Evolutionary conservation across 176 grass and related monocot genomes (phyloP), one percentile per base, ranked within the genome.

Genomic region (Musa acuminata): DNA sequence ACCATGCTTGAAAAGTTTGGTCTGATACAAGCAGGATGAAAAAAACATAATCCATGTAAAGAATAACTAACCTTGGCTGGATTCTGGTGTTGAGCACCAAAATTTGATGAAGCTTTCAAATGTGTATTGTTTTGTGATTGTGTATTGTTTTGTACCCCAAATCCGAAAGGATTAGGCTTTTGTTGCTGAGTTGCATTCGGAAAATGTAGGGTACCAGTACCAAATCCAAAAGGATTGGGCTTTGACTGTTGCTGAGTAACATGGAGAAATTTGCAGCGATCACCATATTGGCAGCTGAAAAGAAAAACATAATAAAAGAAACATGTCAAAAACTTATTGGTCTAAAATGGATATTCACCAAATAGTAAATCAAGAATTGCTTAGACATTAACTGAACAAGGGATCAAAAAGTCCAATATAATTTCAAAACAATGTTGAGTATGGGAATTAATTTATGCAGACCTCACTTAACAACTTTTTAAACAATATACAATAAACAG

Each of bases 251-350:
- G 84, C 43, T 82, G 87, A 79, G 82, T 83, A 17, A 62, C 73
- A 80, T 98, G 94, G 73, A 77, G 72, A 73, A 75, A 98, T 83
- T 80, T 93, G 59, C 94, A 98, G 48, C 90, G 82, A 7, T 80
- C 86, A 55, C 94, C 94, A 82, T 85, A 98, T 75, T 80, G 86
- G 80, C 90, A 98, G 58, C 94, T 98, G 78, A 50, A 72, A 67
- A 78, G 85, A 53, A 77, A 43, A 43, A 43, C 35, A 43, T 43
- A 43, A 43, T 43, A 43, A 43, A 75, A 72, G 5, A 74, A 27
- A 57, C 9, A 51, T 71, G 22, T 29, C 72, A 73, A 9, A 8
- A 74, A 1, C 12, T 9, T 8, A n/a, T 70, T 9, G 19, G 14
- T 51, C 19, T 7, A 11, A 17, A 52, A 14, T 27, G 52, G n/a